Conservation (phyloP, 2,329 filamentous ascomycete species). For the Stagonosporopsis tanaceti region DNA sequence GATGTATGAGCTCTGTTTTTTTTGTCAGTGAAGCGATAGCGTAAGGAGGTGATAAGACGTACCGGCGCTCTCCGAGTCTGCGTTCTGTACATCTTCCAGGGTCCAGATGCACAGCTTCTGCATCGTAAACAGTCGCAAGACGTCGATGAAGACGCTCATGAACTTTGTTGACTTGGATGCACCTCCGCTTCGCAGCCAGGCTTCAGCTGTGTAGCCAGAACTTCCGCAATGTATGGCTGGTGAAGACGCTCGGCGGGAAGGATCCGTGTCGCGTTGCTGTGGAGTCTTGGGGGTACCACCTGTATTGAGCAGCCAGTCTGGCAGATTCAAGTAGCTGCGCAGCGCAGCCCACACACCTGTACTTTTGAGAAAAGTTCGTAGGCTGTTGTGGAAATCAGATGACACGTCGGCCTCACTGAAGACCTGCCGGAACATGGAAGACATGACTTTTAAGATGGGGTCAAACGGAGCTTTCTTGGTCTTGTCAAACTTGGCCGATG, state of each 20-base stretch:
- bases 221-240: conserved; percentile 49
- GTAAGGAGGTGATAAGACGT: not conserved
- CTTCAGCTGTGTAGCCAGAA: conserved; percentile 50
- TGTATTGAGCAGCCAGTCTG: conserved; percentile 67
- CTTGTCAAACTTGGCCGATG: conserved; percentile 67
- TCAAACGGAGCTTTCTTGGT: conserved; percentile 68
- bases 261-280: conserved; percentile 35
- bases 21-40: not conserved
- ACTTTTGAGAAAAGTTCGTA: conserved; percentile 63
- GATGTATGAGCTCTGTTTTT: conserved; percentile 72
- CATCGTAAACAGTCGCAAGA: conserved; percentile 79
- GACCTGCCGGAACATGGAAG: conserved; percentile 68
- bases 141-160: conserved; percentile 87
- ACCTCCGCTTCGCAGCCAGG: conserved; percentile 57
- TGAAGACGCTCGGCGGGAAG: conserved; percentile 40
- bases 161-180: conserved; percentile 70
- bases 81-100: conserved; percentile 89
- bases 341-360: conserved; percentile 63
- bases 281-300: conserved; percentile 32
- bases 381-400: conserved; percentile 67
- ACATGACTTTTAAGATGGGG: conserved; percentile 67
- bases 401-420: conserved; percentile 70
- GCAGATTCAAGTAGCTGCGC: conserved; percentile 66
- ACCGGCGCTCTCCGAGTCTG: conserved; percentile 80
- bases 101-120: conserved; percentile 90